These are phyloP conservation scores for Globisporangium lucens DNA, from an alignment of 352 stramenopile genomes.

Conservation along the genomic window DNA sequence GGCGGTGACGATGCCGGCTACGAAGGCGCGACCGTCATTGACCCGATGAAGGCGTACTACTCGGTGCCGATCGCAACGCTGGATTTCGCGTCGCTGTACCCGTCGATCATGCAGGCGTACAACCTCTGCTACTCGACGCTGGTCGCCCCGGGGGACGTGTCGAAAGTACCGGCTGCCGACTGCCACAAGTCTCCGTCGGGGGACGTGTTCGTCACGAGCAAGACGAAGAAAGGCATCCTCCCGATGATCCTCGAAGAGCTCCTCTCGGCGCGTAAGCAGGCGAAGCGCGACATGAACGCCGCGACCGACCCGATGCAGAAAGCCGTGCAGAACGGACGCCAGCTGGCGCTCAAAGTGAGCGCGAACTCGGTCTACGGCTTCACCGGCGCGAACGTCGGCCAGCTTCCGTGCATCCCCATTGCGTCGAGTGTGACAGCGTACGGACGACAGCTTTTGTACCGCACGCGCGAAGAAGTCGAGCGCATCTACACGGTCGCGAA, in stretches of 20 bases:
- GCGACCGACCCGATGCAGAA: conserved; percentile 98
- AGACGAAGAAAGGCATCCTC: conserved; percentile 97
- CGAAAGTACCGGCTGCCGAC: conserved; percentile 56
- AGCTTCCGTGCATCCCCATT: conserved; percentile 98
- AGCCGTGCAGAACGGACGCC: conserved; percentile 98
- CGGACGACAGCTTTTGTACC: conserved; percentile 96
- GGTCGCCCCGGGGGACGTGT: conserved; percentile 70
- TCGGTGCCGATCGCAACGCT: conserved; percentile 98
- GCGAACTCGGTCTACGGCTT: conserved; percentile 99
- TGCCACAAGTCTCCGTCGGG: conserved; percentile 95
- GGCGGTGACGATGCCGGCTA: conserved; percentile 89
- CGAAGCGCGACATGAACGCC: conserved; percentile 99
- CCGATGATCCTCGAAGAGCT: conserved; percentile 98
- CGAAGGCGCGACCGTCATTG: conserved; percentile 99
- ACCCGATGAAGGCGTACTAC: conserved; percentile 99
- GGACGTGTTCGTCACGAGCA: conserved; percentile 94
- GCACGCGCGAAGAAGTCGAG: conserved; percentile 97
- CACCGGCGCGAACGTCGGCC: conserved; percentile 97
- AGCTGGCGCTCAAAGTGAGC: conserved; percentile 95
- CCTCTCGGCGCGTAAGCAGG: conserved; percentile 95
- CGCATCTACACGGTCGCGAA: conserved; percentile 93
- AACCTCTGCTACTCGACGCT: conserved; percentile 99
- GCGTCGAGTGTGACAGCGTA: conserved; percentile 98
- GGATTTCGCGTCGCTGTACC: conserved; percentile 99
- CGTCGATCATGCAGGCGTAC: conserved; percentile 99